These are phyloP conservation scores for Spatholobus suberectus DNA, from an alignment of 306 rosid species.

Conservation along the genomic window DNA sequence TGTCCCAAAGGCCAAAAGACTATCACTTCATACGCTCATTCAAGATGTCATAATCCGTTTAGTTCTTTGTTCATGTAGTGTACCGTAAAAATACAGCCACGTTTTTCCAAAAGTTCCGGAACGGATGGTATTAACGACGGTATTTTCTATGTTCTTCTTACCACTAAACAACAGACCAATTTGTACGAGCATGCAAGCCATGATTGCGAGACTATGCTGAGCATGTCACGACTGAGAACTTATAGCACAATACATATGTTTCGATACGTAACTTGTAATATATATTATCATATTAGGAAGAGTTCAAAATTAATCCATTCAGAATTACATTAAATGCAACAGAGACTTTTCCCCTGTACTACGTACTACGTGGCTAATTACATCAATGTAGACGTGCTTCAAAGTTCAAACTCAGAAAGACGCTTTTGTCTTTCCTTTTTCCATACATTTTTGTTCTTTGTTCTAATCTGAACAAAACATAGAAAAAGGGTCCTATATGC, in stretches of 20 bases:
- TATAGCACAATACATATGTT: neutral
- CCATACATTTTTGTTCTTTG: conserved; percentile 44
- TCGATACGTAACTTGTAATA: conserved; percentile 31
- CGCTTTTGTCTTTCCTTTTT: conserved; percentile 53
- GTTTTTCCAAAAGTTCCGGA: neutral
- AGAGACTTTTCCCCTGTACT: conserved; percentile 31
- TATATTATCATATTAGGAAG: conserved; percentile 31
- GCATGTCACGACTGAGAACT: conserved; percentile 16
- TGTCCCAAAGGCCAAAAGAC: neutral
- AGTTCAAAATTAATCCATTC: conserved; percentile 32
- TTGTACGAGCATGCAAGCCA: conserved; percentile 27
- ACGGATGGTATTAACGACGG: neutral
- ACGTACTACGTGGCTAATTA: conserved; percentile 46
- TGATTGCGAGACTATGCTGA: neutral
- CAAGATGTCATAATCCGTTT: conserved; percentile 22
- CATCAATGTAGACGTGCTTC: conserved; percentile 45
- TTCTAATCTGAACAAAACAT: conserved; percentile 41
- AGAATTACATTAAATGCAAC: conserved; percentile 44
- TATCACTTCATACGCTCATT: conserved; percentile 2
- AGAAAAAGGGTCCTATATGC: conserved; percentile 41
- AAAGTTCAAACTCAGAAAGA: conserved; percentile 46
- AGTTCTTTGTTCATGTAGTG: conserved; percentile 10
- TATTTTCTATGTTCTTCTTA: conserved; percentile 33
- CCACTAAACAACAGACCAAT: conserved; percentile 34
- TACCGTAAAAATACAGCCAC: conserved; percentile 16